Base-by-base conservation (phyloP, 2,329 filamentous ascomycete genomes). In the Coleophoma cylindrospora region DNA sequence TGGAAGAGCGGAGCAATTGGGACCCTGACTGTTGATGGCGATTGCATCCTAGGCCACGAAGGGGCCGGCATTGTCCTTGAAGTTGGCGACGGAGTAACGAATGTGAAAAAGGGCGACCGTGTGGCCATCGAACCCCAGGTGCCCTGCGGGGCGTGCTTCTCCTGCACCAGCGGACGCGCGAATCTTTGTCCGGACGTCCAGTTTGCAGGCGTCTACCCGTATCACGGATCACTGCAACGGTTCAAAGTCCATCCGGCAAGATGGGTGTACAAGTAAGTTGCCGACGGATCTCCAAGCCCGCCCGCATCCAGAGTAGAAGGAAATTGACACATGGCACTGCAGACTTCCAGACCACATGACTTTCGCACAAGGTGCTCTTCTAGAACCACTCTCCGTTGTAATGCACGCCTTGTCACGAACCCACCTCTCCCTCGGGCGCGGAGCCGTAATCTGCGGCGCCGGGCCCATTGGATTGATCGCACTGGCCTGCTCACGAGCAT, bases 61-160 rank as follows among this genome's bases (percentile, higher is more conserved):
- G 80, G 77, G 4, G 76, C 81, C 10, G 83, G 82, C 5, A 61
- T 83, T 5, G 80, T 86, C 14, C 56, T 86, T 19, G 68, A 75
- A 60, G 75, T 74, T 54, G 80, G 82, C 15, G 69, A 77, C 46
- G 77, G 72, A 21, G 80, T 85, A 13, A 69, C 66, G 10, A 64
- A 73, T 50, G 59, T 85, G 12, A 72, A 75, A 55, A 48, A 40
- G 33, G 81, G 82, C 11, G 84, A 88, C 59, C 71, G 81, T 47
- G 82, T 88, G 10, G 83, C 84, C 3, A 67, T 88, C 14, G 84
- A 88, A 58, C 82, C 83, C 0, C 81, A 83, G 17, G 79, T 85
- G 1, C 80, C 84, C 0, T 88, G 84, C 59, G 74, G 73, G 11
- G 64, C 69, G 34, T 86, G 83, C 61, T 82, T 79, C 57, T 70